These are phyloP conservation scores for Sarocladium brachiariae DNA, from an alignment of 2,329 filamentous ascomycete species.

Conservation along the genomic window DNA sequence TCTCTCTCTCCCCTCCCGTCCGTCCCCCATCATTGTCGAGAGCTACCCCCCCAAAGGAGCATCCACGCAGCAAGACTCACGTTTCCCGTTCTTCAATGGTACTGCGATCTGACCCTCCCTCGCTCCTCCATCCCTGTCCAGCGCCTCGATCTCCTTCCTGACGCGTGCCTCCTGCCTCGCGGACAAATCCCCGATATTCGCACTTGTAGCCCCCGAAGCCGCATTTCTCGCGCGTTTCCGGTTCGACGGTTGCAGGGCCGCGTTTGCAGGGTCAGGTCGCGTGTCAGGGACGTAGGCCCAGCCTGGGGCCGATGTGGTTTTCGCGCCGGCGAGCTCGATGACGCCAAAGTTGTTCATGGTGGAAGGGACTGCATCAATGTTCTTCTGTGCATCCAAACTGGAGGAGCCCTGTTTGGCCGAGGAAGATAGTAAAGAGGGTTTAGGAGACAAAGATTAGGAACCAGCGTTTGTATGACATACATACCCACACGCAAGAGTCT, in stretches of 20 bases:
- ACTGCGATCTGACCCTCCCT: constrained; percentile 66
- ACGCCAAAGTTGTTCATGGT: constrained; percentile 67
- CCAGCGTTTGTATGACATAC: too few relatives aligned
- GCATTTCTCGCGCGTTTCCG: constrained; percentile 66
- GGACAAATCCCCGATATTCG: constrained; percentile 58
- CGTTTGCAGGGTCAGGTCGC: constrained; percentile 46
- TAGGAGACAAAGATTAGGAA: too few relatives aligned
- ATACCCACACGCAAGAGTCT: too few relatives aligned
- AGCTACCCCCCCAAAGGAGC: too few relatives aligned
- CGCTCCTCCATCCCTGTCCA: constrained; percentile 70
- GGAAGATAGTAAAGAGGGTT: too few relatives aligned
- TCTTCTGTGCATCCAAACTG: too few relatives aligned
- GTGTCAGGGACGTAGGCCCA: constrained; percentile 89
- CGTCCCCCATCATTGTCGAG: too few relatives aligned
- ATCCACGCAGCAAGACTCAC: background rate
- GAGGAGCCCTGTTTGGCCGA: too few relatives aligned
- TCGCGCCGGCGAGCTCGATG: constrained; percentile 69
- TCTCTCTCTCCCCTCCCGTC: too few relatives aligned
- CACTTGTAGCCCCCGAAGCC: constrained; percentile 29
- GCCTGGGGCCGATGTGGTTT: constrained; percentile 67
- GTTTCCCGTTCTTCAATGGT: constrained; percentile 37
- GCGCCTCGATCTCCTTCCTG: constrained; percentile 70
- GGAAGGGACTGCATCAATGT: background rate
- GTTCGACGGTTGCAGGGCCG: constrained; percentile 44
- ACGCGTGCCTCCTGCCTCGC: constrained; percentile 80